Evolutionary conservation across 169 alveolate species (phyloP), one percentile per base, ranked within the genome.

Genomic region (Cystoisospora suis): DNA sequence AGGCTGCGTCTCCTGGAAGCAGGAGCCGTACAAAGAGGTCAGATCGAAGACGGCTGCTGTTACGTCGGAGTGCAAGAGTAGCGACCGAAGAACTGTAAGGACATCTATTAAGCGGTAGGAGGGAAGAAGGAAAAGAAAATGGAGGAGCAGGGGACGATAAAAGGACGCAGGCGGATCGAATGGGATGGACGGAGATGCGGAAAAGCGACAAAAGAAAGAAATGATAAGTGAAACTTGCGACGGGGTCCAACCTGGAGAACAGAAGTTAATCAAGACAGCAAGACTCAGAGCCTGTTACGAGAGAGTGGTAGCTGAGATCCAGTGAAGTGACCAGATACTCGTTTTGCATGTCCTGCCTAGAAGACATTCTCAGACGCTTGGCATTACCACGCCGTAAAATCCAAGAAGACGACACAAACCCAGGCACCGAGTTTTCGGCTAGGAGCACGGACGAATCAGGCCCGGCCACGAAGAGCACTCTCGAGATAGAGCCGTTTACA

Each of bases 181-280:
- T 36, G 77, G 77, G 6, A 65, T 44, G 0, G 77, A 15, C 6
- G 77, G 44, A 3, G 77, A 65, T 36, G 77, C 75, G 40, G 75
- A 36, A 44, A 65, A 65, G 12, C 40, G 77, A 3, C 45, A 15
- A 17, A 65, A 65, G 12, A 23, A 65, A 20, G 44, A 65, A 65
- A 65, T 36, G 7, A 65, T 36, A 65, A 65, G 77, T 32, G 77
- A 12, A 23, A 65, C 77, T 1, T 65, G 77, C 38, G n/a, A 9
- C 77, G 77, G 77, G 23, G 77, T 65, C 77, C 77, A 65, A 1
- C 45, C 77, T 65, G 77, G 12, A 65, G 5, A n/a, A 15, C n/a
- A n/a, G n/a, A n/a, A n/a, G n/a, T n/a, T n/a, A n/a, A n/a, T n/a
- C n/a, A n/a, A n/a, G n/a, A n/a, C n/a, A n/a, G n/a, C n/a, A n/a